A percentile compares a stretch with the other conserved stretches of the same genome.
Conservation (phyloP, 805 yeast genomes). For the Debaryomyces castellii region DNA sequence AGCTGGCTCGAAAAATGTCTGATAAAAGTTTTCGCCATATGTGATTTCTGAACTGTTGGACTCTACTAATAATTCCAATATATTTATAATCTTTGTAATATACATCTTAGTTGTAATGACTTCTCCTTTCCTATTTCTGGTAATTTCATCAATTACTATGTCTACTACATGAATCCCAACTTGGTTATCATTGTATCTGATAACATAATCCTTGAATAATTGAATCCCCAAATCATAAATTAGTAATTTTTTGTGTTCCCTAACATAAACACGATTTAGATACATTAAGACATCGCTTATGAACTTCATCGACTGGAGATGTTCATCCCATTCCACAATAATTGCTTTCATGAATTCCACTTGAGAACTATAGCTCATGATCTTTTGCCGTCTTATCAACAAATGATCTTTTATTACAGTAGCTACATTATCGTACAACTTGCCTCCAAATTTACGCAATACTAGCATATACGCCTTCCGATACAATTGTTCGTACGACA, state of each 20-base stretch:
- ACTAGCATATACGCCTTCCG: slow-evolving; percentile 77
- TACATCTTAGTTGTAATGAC: slow-evolving; percentile 55
- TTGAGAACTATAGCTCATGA: slow-evolving; percentile 15
- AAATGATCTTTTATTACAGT: slow-evolving; percentile 49
- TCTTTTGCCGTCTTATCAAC: slow-evolving; percentile 13
- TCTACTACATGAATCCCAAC: slow-evolving; percentile 52
- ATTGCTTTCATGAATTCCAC: slow-evolving; percentile 34
- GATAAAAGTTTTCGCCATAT: slow-evolving; percentile 60
- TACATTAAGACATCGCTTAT: slow-evolving; percentile 85
- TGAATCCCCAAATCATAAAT: slow-evolving; percentile 74
- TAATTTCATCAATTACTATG: slow-evolving; percentile 54
- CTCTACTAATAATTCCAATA: slow-evolving; percentile 69
- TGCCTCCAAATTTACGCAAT: slow-evolving; percentile 63
- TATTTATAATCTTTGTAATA: slow-evolving; percentile 59
- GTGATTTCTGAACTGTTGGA: slow-evolving; percentile 19
- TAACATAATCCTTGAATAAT: slow-evolving; percentile 59
- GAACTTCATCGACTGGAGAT: slow-evolving; percentile 69
- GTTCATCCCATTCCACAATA: slow-evolving; percentile 65
- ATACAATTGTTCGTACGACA: slow-evolving; percentile 82
- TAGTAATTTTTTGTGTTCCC: slow-evolving; percentile 60
- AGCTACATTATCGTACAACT: slow-evolving; percentile 61
- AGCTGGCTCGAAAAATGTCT: slow-evolving; percentile 63
- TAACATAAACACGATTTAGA: slow-evolving; percentile 80
- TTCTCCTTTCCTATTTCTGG: slow-evolving; percentile 53
- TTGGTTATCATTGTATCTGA: slow-evolving; percentile 47